Conservation (phyloP, 2,329 filamentous ascomycete species). For the Myriosclerotinia curreyana region DNA sequence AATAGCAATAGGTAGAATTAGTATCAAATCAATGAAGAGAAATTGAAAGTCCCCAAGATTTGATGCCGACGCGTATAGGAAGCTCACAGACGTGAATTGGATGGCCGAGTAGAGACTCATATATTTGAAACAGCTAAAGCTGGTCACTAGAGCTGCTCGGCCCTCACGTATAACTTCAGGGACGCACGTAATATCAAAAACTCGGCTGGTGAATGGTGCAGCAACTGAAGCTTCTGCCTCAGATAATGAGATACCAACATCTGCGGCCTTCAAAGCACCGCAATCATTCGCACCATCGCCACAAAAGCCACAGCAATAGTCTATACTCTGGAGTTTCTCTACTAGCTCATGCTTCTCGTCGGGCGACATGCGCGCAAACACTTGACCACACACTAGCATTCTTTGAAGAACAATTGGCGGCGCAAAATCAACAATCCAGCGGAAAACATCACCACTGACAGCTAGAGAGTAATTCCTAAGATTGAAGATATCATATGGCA, state of each 20-base stretch:
- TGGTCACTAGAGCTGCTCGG: slow-evolving; percentile 91
- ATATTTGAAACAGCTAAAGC: slow-evolving; percentile 99
- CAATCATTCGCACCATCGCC: slow-evolving; percentile 98
- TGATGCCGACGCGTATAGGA: slow-evolving; percentile 88
- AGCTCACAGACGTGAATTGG: slow-evolving; percentile 95
- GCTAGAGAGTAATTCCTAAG: slow-evolving; percentile 84
- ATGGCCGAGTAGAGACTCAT: slow-evolving; percentile 99
- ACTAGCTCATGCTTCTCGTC: slow-evolving; percentile 98
- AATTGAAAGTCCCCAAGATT: slow-evolving; percentile 99
- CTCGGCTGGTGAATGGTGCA: slow-evolving; percentile 91
- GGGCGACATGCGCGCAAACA: slow-evolving; percentile 97
- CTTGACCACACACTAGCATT: slow-evolving; percentile 86
- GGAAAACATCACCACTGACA: slow-evolving; percentile 88
- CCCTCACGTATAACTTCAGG: slow-evolving; percentile 91
- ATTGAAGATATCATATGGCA: slow-evolving; percentile 81
- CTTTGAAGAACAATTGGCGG: slow-evolving; percentile 72
- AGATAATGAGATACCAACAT: slow-evolving; percentile 94
- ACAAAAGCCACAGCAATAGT: slow-evolving; percentile 94
- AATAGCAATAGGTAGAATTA: slow-evolving; percentile 94
- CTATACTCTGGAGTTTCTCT: slow-evolving; percentile 93
- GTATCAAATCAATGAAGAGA: slow-evolving; percentile 85
- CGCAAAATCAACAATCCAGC: slow-evolving; percentile 93
- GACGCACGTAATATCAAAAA: slow-evolving; percentile 96
- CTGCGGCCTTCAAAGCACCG: slow-evolving; percentile 91
- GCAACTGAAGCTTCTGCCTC: slow-evolving; percentile 97